Conservation (phyloP, 2,329 filamentous ascomycete genomes). For the Penicillium decumbens region DNA sequence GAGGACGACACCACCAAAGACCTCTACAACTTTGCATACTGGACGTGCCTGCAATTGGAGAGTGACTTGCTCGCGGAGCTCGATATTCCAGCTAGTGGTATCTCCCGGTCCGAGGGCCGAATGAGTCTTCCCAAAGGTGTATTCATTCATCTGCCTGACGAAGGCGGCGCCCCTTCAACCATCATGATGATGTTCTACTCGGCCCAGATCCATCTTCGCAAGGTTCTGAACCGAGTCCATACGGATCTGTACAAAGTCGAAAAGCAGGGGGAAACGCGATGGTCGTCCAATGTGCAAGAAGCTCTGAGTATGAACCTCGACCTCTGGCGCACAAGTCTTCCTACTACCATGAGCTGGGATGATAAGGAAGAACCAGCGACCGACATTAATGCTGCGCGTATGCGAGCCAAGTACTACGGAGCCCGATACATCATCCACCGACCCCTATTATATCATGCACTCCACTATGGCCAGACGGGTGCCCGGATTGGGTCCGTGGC, state of each 20-base stretch:
- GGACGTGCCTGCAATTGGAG: constrained; percentile 90
- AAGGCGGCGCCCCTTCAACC: constrained; percentile 32
- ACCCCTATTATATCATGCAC: constrained; percentile 62
- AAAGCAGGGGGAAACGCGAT: constrained; percentile 32
- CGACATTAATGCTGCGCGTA: constrained; percentile 74
- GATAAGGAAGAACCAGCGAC: constrained; percentile 65
- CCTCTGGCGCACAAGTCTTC: constrained; percentile 52
- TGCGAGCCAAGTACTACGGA: constrained; percentile 93
- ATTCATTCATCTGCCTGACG: constrained; percentile 30
- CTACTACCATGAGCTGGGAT: constrained; percentile 54
- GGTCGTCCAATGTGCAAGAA: constrained; percentile 39
- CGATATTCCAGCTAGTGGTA: constrained; percentile 58
- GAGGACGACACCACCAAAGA: constrained; percentile 47
- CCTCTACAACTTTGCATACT: constrained; percentile 71
- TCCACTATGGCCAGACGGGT: constrained; percentile 49
- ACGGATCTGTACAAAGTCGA: constrained; percentile 50
- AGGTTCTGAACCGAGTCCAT: constrained; percentile 54
- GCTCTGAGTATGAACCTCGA: constrained; percentile 48
- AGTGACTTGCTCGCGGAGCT: constrained; percentile 93
- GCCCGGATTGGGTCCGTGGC: constrained; percentile 14
- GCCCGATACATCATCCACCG: constrained; percentile 85
- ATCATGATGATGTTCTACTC: constrained; percentile 56
- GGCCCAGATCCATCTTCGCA: constrained; percentile 58
- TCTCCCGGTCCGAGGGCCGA: constrained; percentile 52
- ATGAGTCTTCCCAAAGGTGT: constrained; percentile 40